Percentiles rank a stretch among this genome's conserved stretches.
These are phyloP conservation scores for Starmerella floris DNA, from an alignment of 805 yeast genomes.

Conservation along the genomic window DNA sequence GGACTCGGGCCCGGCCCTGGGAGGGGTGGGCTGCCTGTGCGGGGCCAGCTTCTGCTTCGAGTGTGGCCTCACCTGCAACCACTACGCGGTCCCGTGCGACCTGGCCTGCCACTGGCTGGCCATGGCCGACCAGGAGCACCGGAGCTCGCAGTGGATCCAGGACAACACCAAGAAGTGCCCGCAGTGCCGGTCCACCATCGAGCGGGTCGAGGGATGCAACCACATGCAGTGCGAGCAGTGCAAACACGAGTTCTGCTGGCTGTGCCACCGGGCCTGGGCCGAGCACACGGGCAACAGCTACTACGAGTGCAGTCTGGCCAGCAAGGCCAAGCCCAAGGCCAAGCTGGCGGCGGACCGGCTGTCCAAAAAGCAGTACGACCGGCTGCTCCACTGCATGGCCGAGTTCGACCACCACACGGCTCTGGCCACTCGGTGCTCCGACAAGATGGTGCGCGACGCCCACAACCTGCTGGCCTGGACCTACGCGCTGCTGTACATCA, in stretches of 20 bases:
- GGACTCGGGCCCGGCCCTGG: conserved; percentile 32
- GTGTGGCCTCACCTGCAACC: conserved; percentile 58
- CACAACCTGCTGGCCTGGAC: conserved; percentile 82
- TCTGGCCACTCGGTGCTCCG: not conserved
- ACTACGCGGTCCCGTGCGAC: conserved; percentile 72
- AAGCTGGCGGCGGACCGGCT: not conserved
- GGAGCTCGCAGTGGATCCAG: conserved; percentile 74
- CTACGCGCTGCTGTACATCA: conserved; percentile 63
- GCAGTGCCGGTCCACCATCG: conserved; percentile 63
- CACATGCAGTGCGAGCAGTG: conserved; percentile 87
- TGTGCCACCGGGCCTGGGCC: conserved; percentile 67
- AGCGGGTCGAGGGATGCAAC: conserved; percentile 93
- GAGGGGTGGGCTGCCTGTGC: conserved; percentile 45
- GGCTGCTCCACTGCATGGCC: conserved; percentile 2
- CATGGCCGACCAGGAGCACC: conserved; percentile 76
- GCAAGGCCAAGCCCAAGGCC: not conserved
- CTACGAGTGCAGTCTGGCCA: conserved; percentile 45
- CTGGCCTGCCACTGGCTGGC: conserved; percentile 58
- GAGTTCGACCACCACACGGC: conserved; percentile 11
- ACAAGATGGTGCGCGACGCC: conserved; percentile 31
- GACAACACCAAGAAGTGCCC: conserved; percentile 82
- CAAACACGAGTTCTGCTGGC: conserved; percentile 78
- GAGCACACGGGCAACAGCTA: conserved; percentile 44
- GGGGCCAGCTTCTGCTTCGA: conserved; percentile 65
- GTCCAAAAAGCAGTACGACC: conserved; percentile 7